Percentiles rank a stretch among this genome's conserved stretches.
These are phyloP conservation scores for Aegilops bicornis DNA, from an alignment of 176 grass and related monocot genomes.

Conservation along the genomic window DNA sequence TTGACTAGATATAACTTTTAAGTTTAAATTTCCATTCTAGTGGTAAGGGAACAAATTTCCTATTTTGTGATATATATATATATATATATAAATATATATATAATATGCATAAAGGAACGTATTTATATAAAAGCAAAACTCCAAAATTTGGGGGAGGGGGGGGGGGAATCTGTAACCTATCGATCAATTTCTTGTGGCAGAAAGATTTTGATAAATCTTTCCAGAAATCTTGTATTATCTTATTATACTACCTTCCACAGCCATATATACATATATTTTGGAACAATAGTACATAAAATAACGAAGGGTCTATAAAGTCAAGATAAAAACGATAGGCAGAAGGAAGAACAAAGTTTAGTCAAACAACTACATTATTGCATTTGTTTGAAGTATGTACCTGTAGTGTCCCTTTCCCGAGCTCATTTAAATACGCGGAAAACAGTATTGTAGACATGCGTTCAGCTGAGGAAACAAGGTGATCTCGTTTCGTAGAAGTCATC, in stretches of 20 bases:
- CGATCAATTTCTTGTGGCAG: background rate
- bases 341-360: background rate
- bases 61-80: too few relatives aligned
- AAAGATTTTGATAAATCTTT: background rate
- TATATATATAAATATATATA: too few relatives aligned
- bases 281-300: background rate
- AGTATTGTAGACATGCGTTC: constrained; percentile 84
- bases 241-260: background rate
- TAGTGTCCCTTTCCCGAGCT: constrained; percentile 58
- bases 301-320: too few relatives aligned
- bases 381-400: constrained; percentile 45
- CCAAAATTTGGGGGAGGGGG: too few relatives aligned
- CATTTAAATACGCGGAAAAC: constrained; percentile 76
- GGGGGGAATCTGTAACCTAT: too few relatives aligned
- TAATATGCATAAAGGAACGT: too few relatives aligned
- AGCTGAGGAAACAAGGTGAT: constrained; percentile 78
- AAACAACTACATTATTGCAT: background rate
- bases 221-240: background rate
- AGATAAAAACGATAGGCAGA: background rate
- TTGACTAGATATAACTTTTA: background rate
- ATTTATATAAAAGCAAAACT: background rate
- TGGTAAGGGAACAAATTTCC: background rate
- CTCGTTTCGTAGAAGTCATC: constrained; percentile 39
- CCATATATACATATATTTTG: background rate
- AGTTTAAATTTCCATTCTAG: background rate